Percentiles rank a stretch among this genome's conserved stretches.
These are phyloP conservation scores for Hansenula anomala DNA, from an alignment of 1,139 yeast genomes.

Conservation along the genomic window DNA sequence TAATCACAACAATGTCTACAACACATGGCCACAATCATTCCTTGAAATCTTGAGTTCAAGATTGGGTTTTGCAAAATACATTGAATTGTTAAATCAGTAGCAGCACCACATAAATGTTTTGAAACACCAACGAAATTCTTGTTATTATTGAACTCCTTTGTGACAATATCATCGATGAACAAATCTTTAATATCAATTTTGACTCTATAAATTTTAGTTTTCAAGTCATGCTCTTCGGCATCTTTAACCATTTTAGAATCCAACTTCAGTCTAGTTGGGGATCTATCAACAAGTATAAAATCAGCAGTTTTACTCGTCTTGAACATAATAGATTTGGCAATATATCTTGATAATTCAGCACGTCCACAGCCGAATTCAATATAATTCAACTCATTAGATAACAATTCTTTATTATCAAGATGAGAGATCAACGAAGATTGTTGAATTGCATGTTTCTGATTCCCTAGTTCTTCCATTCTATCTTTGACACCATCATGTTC, in stretches of 20 bases:
- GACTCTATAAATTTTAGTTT: conserved; percentile 32
- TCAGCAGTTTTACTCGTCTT: conserved; percentile 26
- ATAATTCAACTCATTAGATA: conserved; percentile 37
- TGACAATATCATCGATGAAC: conserved; percentile 42
- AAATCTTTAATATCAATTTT: conserved; percentile 80
- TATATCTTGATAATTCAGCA: conserved; percentile 73
- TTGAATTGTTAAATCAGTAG: conserved; percentile 78
- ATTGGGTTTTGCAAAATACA: conserved; percentile 48
- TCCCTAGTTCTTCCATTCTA: conserved; percentile 33
- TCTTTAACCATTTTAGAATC: conserved; percentile 66
- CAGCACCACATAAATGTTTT: conserved; percentile 90
- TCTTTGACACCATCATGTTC: conserved; percentile 22
- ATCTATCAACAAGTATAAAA: conserved; percentile 70
- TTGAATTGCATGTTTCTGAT: conserved; percentile 75
- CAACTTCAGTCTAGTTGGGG: conserved; percentile 72
- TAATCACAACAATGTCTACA: conserved; percentile 77
- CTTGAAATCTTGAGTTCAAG: conserved; percentile 32
- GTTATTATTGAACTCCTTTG: conserved; percentile 21
- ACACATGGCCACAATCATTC: conserved; percentile 85
- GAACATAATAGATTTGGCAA: conserved; percentile 42
- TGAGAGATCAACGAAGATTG: conserved; percentile 80
- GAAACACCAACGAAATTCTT: conserved; percentile 56
- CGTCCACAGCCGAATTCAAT: conserved; percentile 91
- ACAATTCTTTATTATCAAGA: conserved; percentile 39
- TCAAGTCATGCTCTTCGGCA: conserved; percentile 23